Evolutionary conservation across 768 basidiomycete genomes (phyloP).

Genomic region (Amylocystis lapponica): DNA sequence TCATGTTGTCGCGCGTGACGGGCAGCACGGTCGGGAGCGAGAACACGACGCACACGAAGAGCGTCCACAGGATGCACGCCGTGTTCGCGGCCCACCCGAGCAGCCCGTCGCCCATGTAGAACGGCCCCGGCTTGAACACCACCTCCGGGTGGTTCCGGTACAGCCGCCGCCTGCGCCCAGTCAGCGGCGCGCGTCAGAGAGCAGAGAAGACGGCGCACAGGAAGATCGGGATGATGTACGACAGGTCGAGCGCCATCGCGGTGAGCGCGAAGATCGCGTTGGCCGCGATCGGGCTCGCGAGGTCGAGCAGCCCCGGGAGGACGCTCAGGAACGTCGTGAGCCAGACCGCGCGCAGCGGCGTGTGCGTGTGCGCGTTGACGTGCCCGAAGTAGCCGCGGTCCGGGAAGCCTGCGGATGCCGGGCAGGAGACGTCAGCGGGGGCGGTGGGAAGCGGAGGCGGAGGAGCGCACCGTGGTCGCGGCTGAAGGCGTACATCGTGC

Average conservation of each 20-base stretch:
- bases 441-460: not conserved
- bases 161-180: conserved; percentile 41
- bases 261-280: conserved; percentile 80
- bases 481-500: conserved; percentile 80
- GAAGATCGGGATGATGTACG: conserved; percentile 80
- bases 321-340: conserved; percentile 59
- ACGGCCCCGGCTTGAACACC: conserved; percentile 79
- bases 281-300: conserved; percentile 71
- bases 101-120: conserved; percentile 71
- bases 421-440: not conserved
- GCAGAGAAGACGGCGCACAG: conserved; percentile 30
- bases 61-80: conserved; percentile 61
- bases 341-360: conserved; percentile 77
- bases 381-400: conserved; percentile 77
- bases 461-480: conserved; percentile 56
- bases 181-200: too few species aligned
- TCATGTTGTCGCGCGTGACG: conserved; percentile 67
- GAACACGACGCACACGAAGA: conserved; percentile 66
- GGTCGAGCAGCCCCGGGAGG: conserved; percentile 65
- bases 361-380: conserved; percentile 54
- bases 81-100: conserved; percentile 59
- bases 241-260: conserved; percentile 70
- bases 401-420: conserved; percentile 48
- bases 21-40: conserved; percentile 65
- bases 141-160: conserved; percentile 75